Conservation (phyloP, 345 rosid species). For the Populus nigra region DNA sequence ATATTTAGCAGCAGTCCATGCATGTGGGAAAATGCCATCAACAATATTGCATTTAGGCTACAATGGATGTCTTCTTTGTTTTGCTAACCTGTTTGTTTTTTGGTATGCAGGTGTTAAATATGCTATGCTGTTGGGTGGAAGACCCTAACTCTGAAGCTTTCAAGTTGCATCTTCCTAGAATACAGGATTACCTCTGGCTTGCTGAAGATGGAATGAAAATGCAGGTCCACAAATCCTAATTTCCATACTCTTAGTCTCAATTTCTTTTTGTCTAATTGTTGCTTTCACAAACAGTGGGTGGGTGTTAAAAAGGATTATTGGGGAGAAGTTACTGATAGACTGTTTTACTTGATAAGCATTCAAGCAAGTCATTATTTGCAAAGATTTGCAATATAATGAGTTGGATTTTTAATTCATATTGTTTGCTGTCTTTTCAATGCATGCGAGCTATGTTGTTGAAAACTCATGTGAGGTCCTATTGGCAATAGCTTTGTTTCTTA, state of each 20-base stretch:
- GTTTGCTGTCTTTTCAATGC: not conserved
- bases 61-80: not conserved
- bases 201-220: conserved; percentile 99
- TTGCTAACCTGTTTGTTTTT: conserved; percentile 4
- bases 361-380: not conserved
- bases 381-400: not conserved
- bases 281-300: not conserved
- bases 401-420: not conserved
- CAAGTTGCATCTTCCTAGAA: conserved; percentile 82
- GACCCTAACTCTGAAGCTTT: conserved; percentile 96
- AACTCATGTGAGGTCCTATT: conserved; percentile 1
- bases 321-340: conserved; percentile 3
- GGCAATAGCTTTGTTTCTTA: conserved; percentile 1
- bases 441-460: not conserved
- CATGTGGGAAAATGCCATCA: not conserved
- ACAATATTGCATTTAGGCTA: not conserved
- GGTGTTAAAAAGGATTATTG: not conserved
- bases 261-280: not conserved
- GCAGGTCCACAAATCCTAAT: conserved; percentile 52
- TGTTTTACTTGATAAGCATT: conserved; percentile 4
- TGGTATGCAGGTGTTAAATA: conserved; percentile 66
- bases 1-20: not conserved
- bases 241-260: not conserved
- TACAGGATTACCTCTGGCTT: conserved; percentile 83
- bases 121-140: conserved; percentile 99